Evolutionary conservation across 2,329 filamentous ascomycete genomes (phyloP), one percentile per base, ranked within the genome.

Genomic region (Aureobasidium uvarum): DNA sequence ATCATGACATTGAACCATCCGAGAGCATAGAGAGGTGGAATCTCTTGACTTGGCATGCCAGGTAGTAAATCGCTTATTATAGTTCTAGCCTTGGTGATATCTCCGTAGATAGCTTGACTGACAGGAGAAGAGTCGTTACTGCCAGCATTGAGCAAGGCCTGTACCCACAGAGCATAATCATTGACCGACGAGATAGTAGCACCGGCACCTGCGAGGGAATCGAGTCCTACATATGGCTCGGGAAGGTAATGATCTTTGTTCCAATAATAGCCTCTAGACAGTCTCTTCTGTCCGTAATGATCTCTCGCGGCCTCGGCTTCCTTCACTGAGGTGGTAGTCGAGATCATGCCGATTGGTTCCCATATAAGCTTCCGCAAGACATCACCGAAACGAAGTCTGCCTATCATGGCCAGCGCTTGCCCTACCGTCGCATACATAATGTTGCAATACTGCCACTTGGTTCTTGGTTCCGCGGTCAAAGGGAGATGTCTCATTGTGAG

Each of bases 391-490:
- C 4, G 10, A 6, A 51, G 28, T 0, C 28, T 16, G 5, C 28
- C 79, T 1, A 81, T 69, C 2, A 72, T 78, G 71, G 84, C 77
- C 5, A 83, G 70, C 3, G 76, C 74, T 69, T 83, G 77, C 20
- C 78, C 73, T 0, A 80, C 78, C 0, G 78, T 78, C 39, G 79
- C 77, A 70, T 77, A 86, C 79, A 85, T 82, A 23, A 82, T 72
- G 69, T 85, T 85, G 74, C 77, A 80, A 72, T 85, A 86, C 68
- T 82, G 77, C 62, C 72, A 82, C 11, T 69, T 73, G 0, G 77
- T 78, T 18, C 82, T 76, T 14, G 80, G 64, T 36, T 58, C 31
- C 8, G 66, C 66, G 72, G 31, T 77, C 70, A 8, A 71, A 2
- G 75, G 77, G 5, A 84, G 74, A 68, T 83, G 70, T 3, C 79